Evolutionary conservation across 1,284 basidiomycete species (phyloP), one percentile per base, ranked within the genome.

Genomic region (Leucoagaricus sp.): DNA sequence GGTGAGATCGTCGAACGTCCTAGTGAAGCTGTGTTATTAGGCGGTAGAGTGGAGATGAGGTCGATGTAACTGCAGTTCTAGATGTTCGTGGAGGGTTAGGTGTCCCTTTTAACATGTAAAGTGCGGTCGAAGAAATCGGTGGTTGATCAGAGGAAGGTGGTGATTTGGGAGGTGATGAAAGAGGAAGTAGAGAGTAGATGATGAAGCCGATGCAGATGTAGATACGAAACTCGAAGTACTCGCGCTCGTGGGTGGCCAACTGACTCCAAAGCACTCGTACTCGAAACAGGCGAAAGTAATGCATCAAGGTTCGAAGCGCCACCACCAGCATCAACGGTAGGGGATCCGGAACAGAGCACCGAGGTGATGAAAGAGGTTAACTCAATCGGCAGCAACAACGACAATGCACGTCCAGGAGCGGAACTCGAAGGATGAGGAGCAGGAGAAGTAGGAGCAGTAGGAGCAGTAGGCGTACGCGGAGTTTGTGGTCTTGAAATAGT

Each of bases 281-380:
- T 48, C 5, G 25, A 45, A 19, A 42, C 36, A 26, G 38, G 47
- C 38, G 47, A 38, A 23, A 53, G 52, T 28, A 46, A 15, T 4
- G 34, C 25, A 5, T 49, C 40, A n/a, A 28, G 7, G 21, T 15
- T n/a, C 6, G 42, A 0, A 13, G 8, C 9, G 29, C 45, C 5
- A n/a, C 28, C 10, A 23, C 6, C 28, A 21, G 10, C 26, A 17
- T n/a, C 9, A 15, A 12, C 12, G 9, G 25, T 10, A 12, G 29
- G 21, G 45, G 6, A 19, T 17, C n/a, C 31, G 41, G 41, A 41
- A n/a, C 8, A n/a, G n/a, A 44, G n/a, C n/a, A 33, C 33, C 75
- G 75, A 3, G 84, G 83, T 1, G 86, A 85, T 0, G 86, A 87
- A 1, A 86, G 86, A 0, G 86, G 86, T 53, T 86, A 89, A 74